These are phyloP conservation scores for Colletotrichum phormii DNA, from an alignment of 2,329 filamentous ascomycete species.

Conservation along the genomic window DNA sequence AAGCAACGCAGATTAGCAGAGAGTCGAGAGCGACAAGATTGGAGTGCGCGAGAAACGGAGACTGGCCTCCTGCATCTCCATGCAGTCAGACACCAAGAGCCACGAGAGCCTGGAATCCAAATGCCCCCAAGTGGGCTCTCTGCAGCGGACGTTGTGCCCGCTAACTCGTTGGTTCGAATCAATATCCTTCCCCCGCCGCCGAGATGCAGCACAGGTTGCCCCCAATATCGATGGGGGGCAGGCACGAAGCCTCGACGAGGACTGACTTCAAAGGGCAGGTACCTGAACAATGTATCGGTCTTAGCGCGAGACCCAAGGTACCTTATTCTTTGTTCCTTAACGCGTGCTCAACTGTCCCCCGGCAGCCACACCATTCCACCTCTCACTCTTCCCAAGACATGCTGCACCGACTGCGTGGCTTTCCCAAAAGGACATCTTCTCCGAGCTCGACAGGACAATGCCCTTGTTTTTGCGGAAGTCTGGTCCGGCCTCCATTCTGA, in stretches of 20 bases:
- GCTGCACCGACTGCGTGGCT: conserved; percentile 21
- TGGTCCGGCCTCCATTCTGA: background rate
- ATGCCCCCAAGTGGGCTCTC: background rate
- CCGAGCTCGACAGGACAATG: conserved; percentile 20
- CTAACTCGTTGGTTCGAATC: background rate
- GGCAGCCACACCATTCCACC: background rate
- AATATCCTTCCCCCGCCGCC: conserved; percentile 24
- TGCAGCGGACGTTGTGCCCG: background rate
- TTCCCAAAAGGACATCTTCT: conserved; percentile 22
- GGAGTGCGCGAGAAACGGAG: background rate
- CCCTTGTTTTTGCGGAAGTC: conserved; percentile 17
- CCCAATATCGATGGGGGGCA: conserved; percentile 1
- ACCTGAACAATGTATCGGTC: background rate
- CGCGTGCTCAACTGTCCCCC: background rate
- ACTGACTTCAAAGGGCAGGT: background rate
- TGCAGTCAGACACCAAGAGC: background rate
- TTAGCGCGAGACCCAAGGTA: background rate
- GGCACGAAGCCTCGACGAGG: background rate
- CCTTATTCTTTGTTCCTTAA: conserved; percentile 6
- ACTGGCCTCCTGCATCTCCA: background rate
- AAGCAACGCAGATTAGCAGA: conserved; percentile 6
- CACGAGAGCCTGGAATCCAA: background rate
- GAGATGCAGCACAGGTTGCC: conserved; percentile 20
- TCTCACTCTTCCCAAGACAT: conserved; percentile 15
- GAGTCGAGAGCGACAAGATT: conserved; percentile 1